Base-by-base conservation (phyloP, 352 stramenopile species). In the Thalassiosira exigua region DNA sequence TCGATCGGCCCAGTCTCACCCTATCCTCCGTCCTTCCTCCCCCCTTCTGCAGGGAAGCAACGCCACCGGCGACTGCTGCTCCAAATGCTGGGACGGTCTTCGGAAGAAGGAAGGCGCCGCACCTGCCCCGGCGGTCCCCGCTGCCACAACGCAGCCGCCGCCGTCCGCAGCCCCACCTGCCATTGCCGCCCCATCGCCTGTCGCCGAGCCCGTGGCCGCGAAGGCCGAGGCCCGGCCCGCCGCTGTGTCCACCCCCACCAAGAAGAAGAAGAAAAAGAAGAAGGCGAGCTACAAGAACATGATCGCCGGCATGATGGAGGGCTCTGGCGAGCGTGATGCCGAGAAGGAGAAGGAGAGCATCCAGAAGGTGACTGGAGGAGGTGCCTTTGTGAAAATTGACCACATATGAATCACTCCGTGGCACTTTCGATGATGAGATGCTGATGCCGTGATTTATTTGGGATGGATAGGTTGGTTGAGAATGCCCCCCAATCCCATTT, bases 211-310 rank as follows among this genome's bases (percentile, higher is more conserved):
- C 19, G 26, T 27, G 42, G 24, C 58, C 56, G 30, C 27, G 9
- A 29, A 21, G 22, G 39, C 44, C 27, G 53, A 64, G 7, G 22
- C 33, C 0, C 24, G 52, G 14, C 12, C 53, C 27, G 42, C 53
- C n/a, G 42, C 66, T 62, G 60, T 14, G 42, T 22, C 59, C 21
- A 54, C 67, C 46, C 61, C 70, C 24, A 22, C 41, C 19, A 90
- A 84, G 48, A 86, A 88, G 71, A 90, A 88, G 70, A 93, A 92
- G 74, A 92, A 92, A 64, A 94, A 93, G 75, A 94, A 94, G 76
- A 89, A 91, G 70, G 48, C 79, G 0, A 83, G 57, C 48, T 94
- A 94, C 73, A 94, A 94, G 70, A 81, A 77, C 24, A 91, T 94
- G 86, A 84, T 94, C 53, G 76, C 79, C 2, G 73, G 67, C 7